Percentiles rank a stretch among this genome's conserved stretches.
Evolutionary conservation across 768 basidiomycete genomes (phyloP).

Genomic region (Rhizopogon salebrosus): DNA sequence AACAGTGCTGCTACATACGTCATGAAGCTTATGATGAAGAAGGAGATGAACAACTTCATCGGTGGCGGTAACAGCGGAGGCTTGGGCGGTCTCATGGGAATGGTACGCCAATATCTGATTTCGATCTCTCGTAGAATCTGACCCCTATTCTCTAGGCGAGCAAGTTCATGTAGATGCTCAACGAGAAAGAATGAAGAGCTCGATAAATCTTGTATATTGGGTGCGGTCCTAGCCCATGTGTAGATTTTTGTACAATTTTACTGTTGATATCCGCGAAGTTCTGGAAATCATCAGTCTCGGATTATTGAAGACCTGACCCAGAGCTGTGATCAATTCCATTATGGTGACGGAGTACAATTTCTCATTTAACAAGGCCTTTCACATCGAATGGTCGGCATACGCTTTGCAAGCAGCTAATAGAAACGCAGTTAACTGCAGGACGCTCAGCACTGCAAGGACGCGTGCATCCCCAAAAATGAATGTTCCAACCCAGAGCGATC

Average conservation of each 20-base stretch:
- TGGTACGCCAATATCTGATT: conserved; percentile 41
- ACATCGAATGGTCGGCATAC: too few species aligned
- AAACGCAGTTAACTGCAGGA: too few species aligned
- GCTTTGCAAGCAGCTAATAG: too few species aligned
- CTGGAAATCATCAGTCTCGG: too few species aligned
- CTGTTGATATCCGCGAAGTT: background rate
- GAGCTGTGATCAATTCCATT: background rate
- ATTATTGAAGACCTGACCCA: too few species aligned
- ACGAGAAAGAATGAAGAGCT: background rate
- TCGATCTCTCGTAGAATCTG: background rate
- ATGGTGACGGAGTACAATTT: too few species aligned
- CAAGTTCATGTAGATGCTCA: conserved; percentile 21
- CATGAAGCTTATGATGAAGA: conserved; percentile 76
- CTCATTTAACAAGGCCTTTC: too few species aligned
- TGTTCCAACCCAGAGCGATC: too few species aligned
- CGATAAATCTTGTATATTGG: background rate
- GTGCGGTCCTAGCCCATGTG: background rate
- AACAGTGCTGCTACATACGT: conserved; percentile 82
- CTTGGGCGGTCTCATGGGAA: conserved; percentile 49
- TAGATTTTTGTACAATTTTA: background rate
- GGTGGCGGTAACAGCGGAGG: conserved; percentile 73
- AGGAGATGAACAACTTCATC: conserved; percentile 45
- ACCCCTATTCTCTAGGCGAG: conserved; percentile 19
- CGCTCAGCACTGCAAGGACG: too few species aligned
- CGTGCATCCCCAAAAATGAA: too few species aligned